Evolutionary conservation across 192 early-diverging fungal genomes (phyloP).

Genomic region (Powellomyces hirtus): DNA sequence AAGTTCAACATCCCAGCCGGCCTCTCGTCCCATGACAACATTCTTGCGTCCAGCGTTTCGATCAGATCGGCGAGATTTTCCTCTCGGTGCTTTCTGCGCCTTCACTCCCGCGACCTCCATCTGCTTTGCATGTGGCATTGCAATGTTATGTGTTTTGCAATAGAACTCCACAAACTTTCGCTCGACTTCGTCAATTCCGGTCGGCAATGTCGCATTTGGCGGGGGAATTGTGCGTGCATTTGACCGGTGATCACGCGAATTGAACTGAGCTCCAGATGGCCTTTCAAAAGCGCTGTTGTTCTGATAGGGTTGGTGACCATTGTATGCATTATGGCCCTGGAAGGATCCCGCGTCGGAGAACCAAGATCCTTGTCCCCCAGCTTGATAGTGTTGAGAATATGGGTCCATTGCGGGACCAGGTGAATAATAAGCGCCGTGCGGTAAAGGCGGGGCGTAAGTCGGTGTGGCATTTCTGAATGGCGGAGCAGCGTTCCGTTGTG

Average conservation of each 20-base stretch:
- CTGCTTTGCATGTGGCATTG: conserved; percentile 3
- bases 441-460: not conserved
- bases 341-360: not conserved
- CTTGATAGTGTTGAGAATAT: not conserved
- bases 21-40: not conserved
- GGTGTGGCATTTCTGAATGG: too few relatives aligned
- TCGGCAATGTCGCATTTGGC: conserved; percentile 18
- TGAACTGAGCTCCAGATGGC: not conserved
- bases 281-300: not conserved
- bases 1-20: conserved; percentile 10
- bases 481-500: too few relatives aligned
- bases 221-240: not conserved
- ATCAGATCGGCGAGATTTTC: not conserved
- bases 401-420: too few relatives aligned
- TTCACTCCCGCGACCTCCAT: not conserved
- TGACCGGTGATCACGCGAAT: not conserved
- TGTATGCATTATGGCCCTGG: too few relatives aligned
- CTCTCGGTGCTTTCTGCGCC: not conserved
- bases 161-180: conserved; percentile 34
- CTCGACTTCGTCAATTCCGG: conserved; percentile 20
- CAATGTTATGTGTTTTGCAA: conserved; percentile 14
- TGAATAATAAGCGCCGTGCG: not conserved
- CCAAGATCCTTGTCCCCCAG: not conserved
- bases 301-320: too few relatives aligned
- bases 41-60: not conserved